Percentiles rank a stretch among this genome's conserved stretches.
phyloP scores from a whole-genome alignment of 176 grass and related monocot genomes.

The Juncus effusus region DNA sequence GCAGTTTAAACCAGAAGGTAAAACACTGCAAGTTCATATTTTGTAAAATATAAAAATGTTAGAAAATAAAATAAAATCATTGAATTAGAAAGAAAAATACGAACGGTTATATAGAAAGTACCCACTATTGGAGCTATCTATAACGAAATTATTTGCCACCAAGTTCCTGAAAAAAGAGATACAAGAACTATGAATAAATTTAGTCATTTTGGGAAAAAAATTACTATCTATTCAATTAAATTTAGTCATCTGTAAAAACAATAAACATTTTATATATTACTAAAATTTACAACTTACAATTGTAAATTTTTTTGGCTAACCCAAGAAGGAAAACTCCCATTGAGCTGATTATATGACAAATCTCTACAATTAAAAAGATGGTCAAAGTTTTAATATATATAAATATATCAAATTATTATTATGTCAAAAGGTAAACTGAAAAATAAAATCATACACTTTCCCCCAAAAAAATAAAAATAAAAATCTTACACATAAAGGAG shows the following conservation, averaged over 20 bases:
- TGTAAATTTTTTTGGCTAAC: conserved; percentile 47
- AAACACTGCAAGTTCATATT: conserved; percentile 33
- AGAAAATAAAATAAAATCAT: background rate
- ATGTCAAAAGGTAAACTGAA: background rate
- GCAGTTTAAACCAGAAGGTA: conserved; percentile 53
- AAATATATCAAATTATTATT: background rate
- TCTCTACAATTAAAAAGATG: conserved; percentile 39
- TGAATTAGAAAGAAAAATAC: background rate
- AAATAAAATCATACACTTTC: too few species aligned
- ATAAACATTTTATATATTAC: background rate
- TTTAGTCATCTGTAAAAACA: background rate
- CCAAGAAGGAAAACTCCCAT: conserved; percentile 87
- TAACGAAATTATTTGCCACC: conserved; percentile 72
- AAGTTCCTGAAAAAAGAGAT: conserved; percentile 51
- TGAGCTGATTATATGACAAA: conserved; percentile 86
- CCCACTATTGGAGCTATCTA: conserved; percentile 58
- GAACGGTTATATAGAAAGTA: conserved; percentile 16
- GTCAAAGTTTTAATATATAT: background rate
- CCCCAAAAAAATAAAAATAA: background rate
- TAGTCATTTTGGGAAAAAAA: background rate
- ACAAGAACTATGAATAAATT: background rate
- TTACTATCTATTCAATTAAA: background rate
- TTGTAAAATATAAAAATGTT: conserved; percentile 8
- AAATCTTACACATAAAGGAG: conserved; percentile 49
- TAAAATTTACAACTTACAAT: conserved; percentile 48